Evolutionary conservation across 345 rosid species (phyloP).

Genomic region (Gynandropsis gynandra): DNA sequence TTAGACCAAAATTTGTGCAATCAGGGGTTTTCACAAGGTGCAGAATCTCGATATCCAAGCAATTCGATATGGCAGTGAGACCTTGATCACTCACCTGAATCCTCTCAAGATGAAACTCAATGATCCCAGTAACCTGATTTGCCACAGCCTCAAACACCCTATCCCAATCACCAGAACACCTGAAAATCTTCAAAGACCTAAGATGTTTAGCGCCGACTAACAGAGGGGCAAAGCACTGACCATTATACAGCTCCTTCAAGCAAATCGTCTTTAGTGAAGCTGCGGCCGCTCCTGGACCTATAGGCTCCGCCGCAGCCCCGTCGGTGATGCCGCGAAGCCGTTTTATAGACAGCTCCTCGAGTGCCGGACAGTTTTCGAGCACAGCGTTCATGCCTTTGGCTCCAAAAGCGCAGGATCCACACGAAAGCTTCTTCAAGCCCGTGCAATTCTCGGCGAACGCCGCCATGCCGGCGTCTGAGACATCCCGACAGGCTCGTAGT

Average conservation of each 20-base stretch:
- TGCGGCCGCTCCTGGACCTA: conserved; percentile 56
- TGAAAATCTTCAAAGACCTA: conserved; percentile 58
- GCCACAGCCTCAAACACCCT: conserved; percentile 41
- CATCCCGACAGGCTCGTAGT: conserved; percentile 58
- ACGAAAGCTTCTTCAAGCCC: conserved; percentile 65
- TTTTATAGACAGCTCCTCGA: conserved; percentile 62
- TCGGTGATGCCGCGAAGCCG: conserved; percentile 59
- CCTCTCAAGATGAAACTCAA: conserved; percentile 64
- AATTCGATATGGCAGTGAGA: conserved; percentile 46
- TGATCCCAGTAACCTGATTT: conserved; percentile 37
- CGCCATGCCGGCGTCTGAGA: conserved; percentile 57
- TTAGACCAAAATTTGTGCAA: conserved; percentile 39
- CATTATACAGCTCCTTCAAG: conserved; percentile 70
- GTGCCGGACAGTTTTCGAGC: conserved; percentile 51
- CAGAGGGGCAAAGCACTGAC: conserved; percentile 67
- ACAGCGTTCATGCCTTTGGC: conserved; percentile 75
- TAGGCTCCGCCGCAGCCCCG: conserved; percentile 50
- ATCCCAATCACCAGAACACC: conserved; percentile 85
- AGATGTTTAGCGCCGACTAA: conserved; percentile 53
- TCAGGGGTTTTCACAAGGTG: conserved; percentile 73
- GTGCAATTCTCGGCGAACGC: conserved; percentile 56
- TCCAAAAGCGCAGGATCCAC: conserved; percentile 69
- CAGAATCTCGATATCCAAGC: conserved; percentile 53
- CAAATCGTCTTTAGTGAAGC: conserved; percentile 55
- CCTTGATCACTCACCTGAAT: conserved; percentile 67